Evolutionary conservation across 805 yeast species (phyloP).

Genomic region (Ogataea nitratoaversa): DNA sequence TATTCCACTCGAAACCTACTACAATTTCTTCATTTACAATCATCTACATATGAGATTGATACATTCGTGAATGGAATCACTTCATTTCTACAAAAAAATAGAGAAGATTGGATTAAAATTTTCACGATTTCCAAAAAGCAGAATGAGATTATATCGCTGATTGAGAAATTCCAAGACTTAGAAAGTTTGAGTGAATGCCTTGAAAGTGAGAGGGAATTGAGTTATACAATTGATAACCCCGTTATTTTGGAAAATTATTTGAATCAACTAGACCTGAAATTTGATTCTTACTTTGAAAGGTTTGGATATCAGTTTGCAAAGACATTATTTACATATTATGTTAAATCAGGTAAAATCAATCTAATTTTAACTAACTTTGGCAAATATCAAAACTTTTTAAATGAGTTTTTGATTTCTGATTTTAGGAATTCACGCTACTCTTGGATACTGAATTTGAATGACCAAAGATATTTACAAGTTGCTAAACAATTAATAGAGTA

Average conservation of each 20-base stretch:
- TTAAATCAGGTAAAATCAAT: slow-evolving; percentile 47
- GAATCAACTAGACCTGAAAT: slow-evolving; percentile 23
- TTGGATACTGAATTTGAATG: slow-evolving; percentile 68
- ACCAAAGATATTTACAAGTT: slow-evolving; percentile 47
- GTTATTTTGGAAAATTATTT: slow-evolving; percentile 14
- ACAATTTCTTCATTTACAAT: slow-evolving; percentile 1
- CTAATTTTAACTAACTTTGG: slow-evolving; percentile 55
- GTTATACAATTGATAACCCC: slow-evolving; percentile 33
- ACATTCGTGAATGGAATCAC: slow-evolving; percentile 1
- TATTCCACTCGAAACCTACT: slow-evolving; percentile 17
- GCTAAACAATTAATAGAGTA: slow-evolving; percentile 42
- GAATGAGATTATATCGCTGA: slow-evolving; percentile 53
- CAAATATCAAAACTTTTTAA: slow-evolving; percentile 44
- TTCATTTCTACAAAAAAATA: slow-evolving; percentile 16
- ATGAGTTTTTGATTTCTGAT: slow-evolving; percentile 46
- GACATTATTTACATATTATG: slow-evolving; percentile 55
- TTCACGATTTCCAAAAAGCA: slow-evolving; percentile 48
- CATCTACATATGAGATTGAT: background rate
- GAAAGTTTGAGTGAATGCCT: slow-evolving; percentile 55
- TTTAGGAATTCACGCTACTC: slow-evolving; percentile 48
- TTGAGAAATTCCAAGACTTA: slow-evolving; percentile 65
- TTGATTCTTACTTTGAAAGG: slow-evolving; percentile 49
- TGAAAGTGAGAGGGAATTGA: slow-evolving; percentile 38
- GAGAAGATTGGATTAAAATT: slow-evolving; percentile 53
- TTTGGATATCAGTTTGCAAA: slow-evolving; percentile 70